Evolutionary conservation across 2,329 filamentous ascomycete species (phyloP).

Genomic region (Clonostachys rhizophaga): DNA sequence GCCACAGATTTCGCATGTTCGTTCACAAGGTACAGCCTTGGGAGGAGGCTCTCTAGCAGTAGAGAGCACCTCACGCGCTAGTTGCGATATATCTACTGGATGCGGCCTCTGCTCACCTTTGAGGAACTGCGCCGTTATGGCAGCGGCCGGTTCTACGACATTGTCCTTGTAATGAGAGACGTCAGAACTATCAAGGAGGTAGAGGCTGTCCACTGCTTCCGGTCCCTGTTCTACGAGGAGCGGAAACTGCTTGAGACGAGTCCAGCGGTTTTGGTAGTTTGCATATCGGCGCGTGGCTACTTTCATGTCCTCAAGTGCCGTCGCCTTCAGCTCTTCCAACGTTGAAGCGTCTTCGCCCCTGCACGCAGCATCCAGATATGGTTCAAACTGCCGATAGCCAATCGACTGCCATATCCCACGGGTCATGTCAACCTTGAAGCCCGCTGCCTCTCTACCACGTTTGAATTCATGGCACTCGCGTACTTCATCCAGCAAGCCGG

Average conservation of each 20-base stretch:
- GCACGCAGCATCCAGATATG: conserved; percentile 54
- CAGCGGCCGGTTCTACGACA: conserved; percentile 62
- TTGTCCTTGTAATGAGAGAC: conserved; percentile 52
- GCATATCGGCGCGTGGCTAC: conserved; percentile 84
- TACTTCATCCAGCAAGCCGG: conserved; percentile 44
- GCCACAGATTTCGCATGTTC: conserved; percentile 70
- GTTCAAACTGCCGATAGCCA: conserved; percentile 86
- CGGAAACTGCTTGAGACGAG: conserved; percentile 74
- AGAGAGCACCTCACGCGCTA: conserved; percentile 46
- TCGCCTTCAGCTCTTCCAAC: conserved; percentile 48
- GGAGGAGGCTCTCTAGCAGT: conserved; percentile 21
- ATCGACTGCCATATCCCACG: conserved; percentile 96
- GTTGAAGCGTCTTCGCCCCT: conserved; percentile 20
- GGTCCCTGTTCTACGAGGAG: conserved; percentile 53
- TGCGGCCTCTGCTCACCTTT: conserved; percentile 44
- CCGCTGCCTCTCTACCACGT: conserved; percentile 27
- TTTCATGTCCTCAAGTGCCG: conserved; percentile 72
- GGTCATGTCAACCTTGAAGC: conserved; percentile 60
- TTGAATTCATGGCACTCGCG: conserved; percentile 37
- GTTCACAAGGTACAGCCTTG: conserved; percentile 48
- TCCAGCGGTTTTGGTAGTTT: conserved; percentile 80
- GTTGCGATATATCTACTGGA: conserved; percentile 41
- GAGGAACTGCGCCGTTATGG: conserved; percentile 62
- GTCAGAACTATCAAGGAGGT: conserved; percentile 77
- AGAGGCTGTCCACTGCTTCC: conserved; percentile 54